Percentiles rank a stretch among this genome's conserved stretches.
Evolutionary conservation across 495 filamentous ascomycete species (phyloP).

Genomic region (Tetracladium setigerum): DNA sequence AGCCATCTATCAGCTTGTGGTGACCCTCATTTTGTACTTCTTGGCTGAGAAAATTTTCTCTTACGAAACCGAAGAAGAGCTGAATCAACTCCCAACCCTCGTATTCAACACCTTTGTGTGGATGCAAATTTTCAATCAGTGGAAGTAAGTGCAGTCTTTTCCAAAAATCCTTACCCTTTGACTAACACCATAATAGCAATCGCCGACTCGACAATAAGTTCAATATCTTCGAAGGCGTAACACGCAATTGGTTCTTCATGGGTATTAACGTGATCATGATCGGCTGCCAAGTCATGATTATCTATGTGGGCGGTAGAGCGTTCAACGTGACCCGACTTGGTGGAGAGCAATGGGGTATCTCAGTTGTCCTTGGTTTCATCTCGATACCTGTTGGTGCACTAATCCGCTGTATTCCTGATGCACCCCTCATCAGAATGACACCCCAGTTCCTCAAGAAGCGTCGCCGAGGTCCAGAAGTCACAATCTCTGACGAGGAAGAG

Average conservation of each 20-base stretch:
- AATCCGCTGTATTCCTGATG: conserved; percentile 61
- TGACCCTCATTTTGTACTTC: conserved; percentile 77
- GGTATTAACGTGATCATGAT: conserved; percentile 76
- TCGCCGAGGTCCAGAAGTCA: conserved; percentile 40
- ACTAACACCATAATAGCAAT: conserved; percentile 47
- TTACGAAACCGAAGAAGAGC: conserved; percentile 34
- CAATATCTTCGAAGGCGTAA: conserved; percentile 82
- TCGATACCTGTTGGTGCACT: conserved; percentile 69
- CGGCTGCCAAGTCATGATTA: conserved; percentile 71
- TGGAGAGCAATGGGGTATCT: conserved; percentile 67
- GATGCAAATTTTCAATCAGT: conserved; percentile 97
- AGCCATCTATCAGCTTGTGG: conserved; percentile 69
- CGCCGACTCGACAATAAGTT: conserved; percentile 81
- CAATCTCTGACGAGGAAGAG: conserved; percentile 69
- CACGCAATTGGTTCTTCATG: conserved; percentile 73
- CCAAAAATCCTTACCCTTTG: conserved; percentile 1
- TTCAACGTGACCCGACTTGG: conserved; percentile 65
- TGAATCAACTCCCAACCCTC: conserved; percentile 55
- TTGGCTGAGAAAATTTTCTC: conserved; percentile 52
- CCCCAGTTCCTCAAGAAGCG: conserved; percentile 63
- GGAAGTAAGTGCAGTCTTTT: conserved; percentile 57
- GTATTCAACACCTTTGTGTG: conserved; percentile 94
- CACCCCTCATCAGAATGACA: conserved; percentile 55
- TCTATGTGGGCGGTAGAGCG: conserved; percentile 65
- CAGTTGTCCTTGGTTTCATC: conserved; percentile 59